A percentile compares a stretch with the other conserved stretches of the same genome.
phyloP scores from a whole-genome alignment of 2,329 filamentous ascomycete genomes.

The Aotearoamyces nothofagi region DNA sequence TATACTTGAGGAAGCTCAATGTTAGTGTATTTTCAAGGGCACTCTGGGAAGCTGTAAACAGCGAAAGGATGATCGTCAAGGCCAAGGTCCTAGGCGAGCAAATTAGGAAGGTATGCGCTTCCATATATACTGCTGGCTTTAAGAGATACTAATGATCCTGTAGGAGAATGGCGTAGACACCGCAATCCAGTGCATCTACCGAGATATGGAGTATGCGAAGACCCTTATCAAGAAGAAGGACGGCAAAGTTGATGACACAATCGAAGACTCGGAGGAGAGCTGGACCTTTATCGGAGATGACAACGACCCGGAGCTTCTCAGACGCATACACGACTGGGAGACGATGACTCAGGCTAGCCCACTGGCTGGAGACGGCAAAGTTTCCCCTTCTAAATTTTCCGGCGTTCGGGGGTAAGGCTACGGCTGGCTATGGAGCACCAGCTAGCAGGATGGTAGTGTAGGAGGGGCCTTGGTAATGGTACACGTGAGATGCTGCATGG shows the following conservation, averaged over 20 bases:
- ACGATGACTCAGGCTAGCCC: constrained; percentile 7
- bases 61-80: constrained; percentile 81
- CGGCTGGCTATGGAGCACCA: no score
- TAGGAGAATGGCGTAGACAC: constrained; percentile 82
- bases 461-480: no score
- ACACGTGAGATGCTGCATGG: no score
- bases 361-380: no score
- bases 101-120: constrained; percentile 59
- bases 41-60: constrained; percentile 82
- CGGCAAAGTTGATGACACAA: constrained; percentile 33
- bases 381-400: no score
- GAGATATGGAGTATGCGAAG: constrained; percentile 85
- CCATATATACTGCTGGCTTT: not conserved
- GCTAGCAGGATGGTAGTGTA: no score
- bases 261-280: constrained; percentile 59
- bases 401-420: no score
- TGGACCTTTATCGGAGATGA: constrained; percentile 73
- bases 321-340: constrained; percentile 18
- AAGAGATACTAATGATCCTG: constrained; percentile 16
- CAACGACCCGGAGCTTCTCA: constrained; percentile 17
- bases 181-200: constrained; percentile 85
- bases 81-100: constrained; percentile 69
- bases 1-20: constrained; percentile 79
- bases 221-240: constrained; percentile 58
- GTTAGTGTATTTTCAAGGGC: constrained; percentile 73